phyloP scores from a whole-genome alignment of 2,329 filamentous ascomycete genomes.

The Alternaria longipes region DNA sequence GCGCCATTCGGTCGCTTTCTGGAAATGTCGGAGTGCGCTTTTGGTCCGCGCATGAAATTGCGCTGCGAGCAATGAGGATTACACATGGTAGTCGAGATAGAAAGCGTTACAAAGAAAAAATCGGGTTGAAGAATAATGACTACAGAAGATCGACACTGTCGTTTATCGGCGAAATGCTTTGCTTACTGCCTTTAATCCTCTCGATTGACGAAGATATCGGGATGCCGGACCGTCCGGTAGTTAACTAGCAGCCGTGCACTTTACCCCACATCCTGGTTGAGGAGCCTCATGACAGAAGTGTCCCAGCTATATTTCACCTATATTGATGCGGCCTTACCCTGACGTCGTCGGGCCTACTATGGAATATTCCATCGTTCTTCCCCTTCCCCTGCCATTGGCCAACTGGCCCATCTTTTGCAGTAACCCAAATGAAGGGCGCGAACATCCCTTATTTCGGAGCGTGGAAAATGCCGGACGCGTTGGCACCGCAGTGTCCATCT shows the following conservation, averaged over 20 bases:
- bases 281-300: constrained; percentile 16
- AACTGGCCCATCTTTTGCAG: neutral
- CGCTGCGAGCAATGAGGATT: neutral
- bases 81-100: neutral
- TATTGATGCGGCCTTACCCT: constrained; percentile 25
- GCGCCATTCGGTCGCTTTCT: constrained; percentile 11
- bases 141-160: neutral
- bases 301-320: constrained; percentile 14
- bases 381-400: constrained; percentile 28
- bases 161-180: neutral
- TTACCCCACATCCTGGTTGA: constrained; percentile 22
- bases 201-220: constrained; percentile 8
- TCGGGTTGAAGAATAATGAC: neutral
- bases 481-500: constrained; percentile 10
- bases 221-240: constrained; percentile 21
- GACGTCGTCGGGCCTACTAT: constrained; percentile 30
- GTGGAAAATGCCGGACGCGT: constrained; percentile 21
- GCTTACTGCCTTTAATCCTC: neutral
- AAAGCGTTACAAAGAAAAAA: neutral
- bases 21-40: neutral
- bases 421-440: constrained; percentile 17
- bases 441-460: constrained; percentile 24
- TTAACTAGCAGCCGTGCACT: constrained; percentile 15
- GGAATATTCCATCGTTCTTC: constrained; percentile 32
- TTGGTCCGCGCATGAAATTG: neutral